A percentile compares a stretch with the other conserved stretches of the same genome.
phyloP scores from a whole-genome alignment of 805 yeast species.

The Monosporozyma aerobia region DNA sequence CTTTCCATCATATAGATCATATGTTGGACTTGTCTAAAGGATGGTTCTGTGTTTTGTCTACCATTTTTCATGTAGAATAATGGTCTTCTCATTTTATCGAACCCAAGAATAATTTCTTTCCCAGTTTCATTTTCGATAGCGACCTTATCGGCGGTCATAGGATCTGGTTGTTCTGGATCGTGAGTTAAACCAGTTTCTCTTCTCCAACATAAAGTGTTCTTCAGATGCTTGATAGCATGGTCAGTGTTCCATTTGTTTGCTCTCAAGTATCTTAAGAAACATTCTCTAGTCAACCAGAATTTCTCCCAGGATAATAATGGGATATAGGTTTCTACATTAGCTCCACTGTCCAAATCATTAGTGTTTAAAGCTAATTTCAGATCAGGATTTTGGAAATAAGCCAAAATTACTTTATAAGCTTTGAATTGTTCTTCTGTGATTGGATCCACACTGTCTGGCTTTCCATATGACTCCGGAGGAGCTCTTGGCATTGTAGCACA shows the following conservation, averaged over 20 bases:
- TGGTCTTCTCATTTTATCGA: slow-evolving; percentile 45
- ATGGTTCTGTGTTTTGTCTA: slow-evolving; percentile 45
- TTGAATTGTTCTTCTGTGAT: slow-evolving; percentile 13
- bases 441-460: slow-evolving; percentile 5
- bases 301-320: slow-evolving; percentile 30
- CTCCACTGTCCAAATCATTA: slow-evolving; percentile 30
- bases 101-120: slow-evolving; percentile 45
- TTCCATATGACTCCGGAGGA: slow-evolving; percentile 18
- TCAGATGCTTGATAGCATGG: slow-evolving; percentile 37
- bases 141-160: slow-evolving; percentile 35
- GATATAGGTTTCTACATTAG: slow-evolving; percentile 7
- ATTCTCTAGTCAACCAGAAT: slow-evolving; percentile 40
- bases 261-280: slow-evolving; percentile 41
- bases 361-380: slow-evolving; percentile 21
- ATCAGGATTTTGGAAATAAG: slow-evolving; percentile 14
- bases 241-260: slow-evolving; percentile 44
- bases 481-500: slow-evolving; percentile 14
- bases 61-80: slow-evolving; percentile 45
- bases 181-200: slow-evolving; percentile 40
- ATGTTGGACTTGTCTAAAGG: slow-evolving; percentile 46
- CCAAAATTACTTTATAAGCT: slow-evolving; percentile 13
- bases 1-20: slow-evolving; percentile 49
- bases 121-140: slow-evolving; percentile 45
- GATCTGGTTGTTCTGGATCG: slow-evolving; percentile 29
- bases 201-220: slow-evolving; percentile 45